Percentiles rank a stretch among this genome's conserved stretches.
phyloP scores from a whole-genome alignment of 352 stramenopile species.

The Phytopythium ostracodes region DNA sequence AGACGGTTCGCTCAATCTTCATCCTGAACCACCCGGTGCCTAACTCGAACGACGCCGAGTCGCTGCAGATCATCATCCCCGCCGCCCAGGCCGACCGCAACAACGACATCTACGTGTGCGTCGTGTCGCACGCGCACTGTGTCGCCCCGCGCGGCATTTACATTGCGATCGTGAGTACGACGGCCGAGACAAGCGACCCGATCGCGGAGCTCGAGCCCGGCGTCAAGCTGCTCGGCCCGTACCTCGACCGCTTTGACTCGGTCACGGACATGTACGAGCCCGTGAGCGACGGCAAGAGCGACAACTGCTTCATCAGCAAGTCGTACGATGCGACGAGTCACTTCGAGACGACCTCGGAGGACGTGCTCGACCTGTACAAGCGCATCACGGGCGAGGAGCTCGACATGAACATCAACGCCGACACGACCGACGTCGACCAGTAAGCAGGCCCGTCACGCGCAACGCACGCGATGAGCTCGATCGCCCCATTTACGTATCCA shows the following conservation, averaged over 20 bases:
- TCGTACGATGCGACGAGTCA: constrained; percentile 93
- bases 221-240: constrained; percentile 94
- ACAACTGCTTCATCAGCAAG: constrained; percentile 98
- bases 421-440: constrained; percentile 94
- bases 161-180: constrained; percentile 98
- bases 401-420: constrained; percentile 98
- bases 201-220: constrained; percentile 93
- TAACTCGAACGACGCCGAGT: constrained; percentile 96
- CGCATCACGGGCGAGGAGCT: constrained; percentile 97
- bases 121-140: constrained; percentile 93
- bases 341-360: constrained; percentile 97
- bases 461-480: background rate
- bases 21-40: constrained; percentile 98
- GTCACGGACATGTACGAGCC: constrained; percentile 96
- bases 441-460: constrained; percentile 31
- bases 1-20: constrained; percentile 98
- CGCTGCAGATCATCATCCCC: constrained; percentile 99
- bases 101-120: constrained; percentile 99
- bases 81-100: constrained; percentile 92
- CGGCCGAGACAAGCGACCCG: constrained; percentile 95
- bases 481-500: background rate
- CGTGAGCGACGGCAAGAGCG: constrained; percentile 80
- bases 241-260: constrained; percentile 96
- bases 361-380: constrained; percentile 97
- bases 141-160: constrained; percentile 97